A percentile compares a stretch with the other conserved stretches of the same genome.
Conservation (phyloP, 495 filamentous ascomycete genomes). For the Podospora pseudoanserina region DNA sequence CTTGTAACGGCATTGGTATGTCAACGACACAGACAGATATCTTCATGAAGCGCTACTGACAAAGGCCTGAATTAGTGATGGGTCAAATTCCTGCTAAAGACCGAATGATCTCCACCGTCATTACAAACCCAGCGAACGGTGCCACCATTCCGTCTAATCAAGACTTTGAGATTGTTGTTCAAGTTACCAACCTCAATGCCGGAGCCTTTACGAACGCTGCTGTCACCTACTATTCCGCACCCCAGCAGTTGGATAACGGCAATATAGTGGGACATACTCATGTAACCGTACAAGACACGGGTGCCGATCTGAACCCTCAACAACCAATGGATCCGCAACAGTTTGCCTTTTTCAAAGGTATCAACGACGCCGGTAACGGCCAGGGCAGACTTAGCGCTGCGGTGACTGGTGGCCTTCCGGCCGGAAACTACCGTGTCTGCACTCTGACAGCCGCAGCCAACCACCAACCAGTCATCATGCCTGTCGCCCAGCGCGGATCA, state of each 20-base stretch:
- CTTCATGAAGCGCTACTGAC: neutral
- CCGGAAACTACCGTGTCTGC: constrained; percentile 30
- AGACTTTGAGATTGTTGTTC: constrained; percentile 51
- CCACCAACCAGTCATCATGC: constrained; percentile 33
- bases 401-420: constrained; percentile 25
- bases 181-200: constrained; percentile 50
- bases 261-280: constrained; percentile 57
- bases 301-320: constrained; percentile 35
- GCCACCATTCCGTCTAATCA: constrained; percentile 37
- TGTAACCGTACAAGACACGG: constrained; percentile 55
- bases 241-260: constrained; percentile 46
- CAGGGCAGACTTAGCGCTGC: constrained; percentile 22
- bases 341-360: constrained; percentile 30
- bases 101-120: constrained; percentile 58
- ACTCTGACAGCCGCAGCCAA: constrained; percentile 26
- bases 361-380: constrained; percentile 29
- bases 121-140: constrained; percentile 45
- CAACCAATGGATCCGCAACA: constrained; percentile 40
- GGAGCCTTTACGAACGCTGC: constrained; percentile 55
- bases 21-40: constrained; percentile 21
- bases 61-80: constrained; percentile 45
- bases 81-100: constrained; percentile 54
- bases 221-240: constrained; percentile 56
- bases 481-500: constrained; percentile 29
- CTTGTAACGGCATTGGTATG: constrained; percentile 53